Base-by-base conservation (phyloP, 176 grass and related monocot genomes). In the Chloris gayana region DNA sequence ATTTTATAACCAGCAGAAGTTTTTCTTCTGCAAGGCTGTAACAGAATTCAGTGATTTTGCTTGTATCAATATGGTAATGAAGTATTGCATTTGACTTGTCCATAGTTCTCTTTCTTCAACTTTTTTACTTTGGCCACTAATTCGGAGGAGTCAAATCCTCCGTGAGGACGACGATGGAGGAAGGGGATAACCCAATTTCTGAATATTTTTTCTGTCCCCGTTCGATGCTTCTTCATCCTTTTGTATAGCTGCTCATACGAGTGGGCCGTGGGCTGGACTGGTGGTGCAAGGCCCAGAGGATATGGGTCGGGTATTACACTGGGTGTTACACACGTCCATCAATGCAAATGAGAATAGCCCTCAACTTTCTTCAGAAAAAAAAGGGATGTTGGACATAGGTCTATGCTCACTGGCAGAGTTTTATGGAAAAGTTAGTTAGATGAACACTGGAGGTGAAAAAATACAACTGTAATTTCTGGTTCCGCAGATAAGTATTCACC, bases 51-150 rank as follows among this genome's bases (percentile, higher is more conserved):
- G 15, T 56, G 46, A 27, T 34, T 65, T 77, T 78, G 62, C 18
- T 21, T 14, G 25, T 63, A 33, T 70, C 53, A 38, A 83, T 73
- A 9, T 67, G 53, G 39, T 30, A 67, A 47, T 85, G 10, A 25
- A 72, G 37, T 82, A 53, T 63, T 31, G 38, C 18, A 45, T 58
- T 77, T 82, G 38, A 77, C 1, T 49, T 89, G 68, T 77, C 44
- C 25, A 41, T 58, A 59, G 56, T 59, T 59, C 9, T 24, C 56
- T n/a, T n/a, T n/a, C n/a, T n/a, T n/a, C n/a, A n/a, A 56, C 53
- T 14, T 69, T 69, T 74, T 83, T 77, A 42, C 42, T 56, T 74
- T 49, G 19, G 60, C 32, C 24, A 33, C 18, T 39, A 59, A 50
- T 26, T 59, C 22, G 15, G 29, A 53, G 69, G 49, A 62, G 66